Conservation (phyloP, 495 filamentous ascomycete genomes). For the Annulohypoxylon bovei region DNA sequence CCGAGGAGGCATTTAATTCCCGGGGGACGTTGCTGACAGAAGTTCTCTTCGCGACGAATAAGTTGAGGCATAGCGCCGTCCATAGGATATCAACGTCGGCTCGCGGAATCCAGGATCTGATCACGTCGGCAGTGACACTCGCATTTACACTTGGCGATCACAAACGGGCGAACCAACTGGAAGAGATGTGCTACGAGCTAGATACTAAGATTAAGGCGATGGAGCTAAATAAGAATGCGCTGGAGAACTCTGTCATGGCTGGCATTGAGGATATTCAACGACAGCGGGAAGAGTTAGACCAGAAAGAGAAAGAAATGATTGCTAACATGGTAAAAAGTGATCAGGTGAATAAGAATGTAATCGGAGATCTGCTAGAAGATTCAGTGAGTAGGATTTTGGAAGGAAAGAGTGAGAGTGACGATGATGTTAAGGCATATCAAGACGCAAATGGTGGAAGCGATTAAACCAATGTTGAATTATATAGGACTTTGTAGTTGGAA, state of each 20-base stretch:
- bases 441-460: conserved; percentile 5
- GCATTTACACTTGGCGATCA: conserved; percentile 45
- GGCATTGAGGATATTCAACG: conserved; percentile 45
- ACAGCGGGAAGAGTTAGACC: conserved; percentile 47
- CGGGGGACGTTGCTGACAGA: conserved; percentile 29
- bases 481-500: too few species aligned
- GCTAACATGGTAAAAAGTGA: conserved; percentile 45
- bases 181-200: conserved; percentile 50
- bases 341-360: conserved; percentile 46
- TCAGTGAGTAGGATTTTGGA: conserved; percentile 46
- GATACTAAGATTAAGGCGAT: conserved; percentile 50
- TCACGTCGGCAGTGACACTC: conserved; percentile 46
- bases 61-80: conserved; percentile 50
- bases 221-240: conserved; percentile 53
- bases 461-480: too few species aligned
- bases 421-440: conserved; percentile 4
- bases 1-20: conserved; percentile 25
- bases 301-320: conserved; percentile 44
- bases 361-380: conserved; percentile 49
- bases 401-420: conserved; percentile 23
- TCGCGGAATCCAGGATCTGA: conserved; percentile 44
- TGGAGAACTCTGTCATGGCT: conserved; percentile 46
- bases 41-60: conserved; percentile 43
- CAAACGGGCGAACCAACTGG: conserved; percentile 46
- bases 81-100: conserved; percentile 48